Evolutionary conservation across 352 stramenopile genomes (phyloP), one percentile per base, ranked within the genome.

Genomic region (Elongisporangium undulatum): DNA sequence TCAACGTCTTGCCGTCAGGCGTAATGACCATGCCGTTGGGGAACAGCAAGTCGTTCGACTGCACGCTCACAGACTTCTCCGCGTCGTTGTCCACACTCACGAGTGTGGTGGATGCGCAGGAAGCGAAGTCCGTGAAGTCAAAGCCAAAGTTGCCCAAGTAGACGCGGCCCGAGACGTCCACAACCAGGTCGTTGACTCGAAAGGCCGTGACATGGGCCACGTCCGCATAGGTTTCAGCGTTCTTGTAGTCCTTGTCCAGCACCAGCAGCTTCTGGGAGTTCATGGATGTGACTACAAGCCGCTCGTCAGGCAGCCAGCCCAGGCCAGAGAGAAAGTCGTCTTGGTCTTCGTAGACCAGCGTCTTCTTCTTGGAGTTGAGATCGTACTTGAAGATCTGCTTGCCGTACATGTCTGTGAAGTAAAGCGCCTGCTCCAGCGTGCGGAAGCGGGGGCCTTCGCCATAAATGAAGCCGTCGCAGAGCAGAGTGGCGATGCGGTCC

Each of bases 101-200:
- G 53, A 91, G 67, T 20, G 79, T 80, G 13, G 82, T 87, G 22
- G 66, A 81, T 15, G 58, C 63, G 23, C 66, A 71, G n/a, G 71
- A 67, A 17, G 62, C 54, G 8, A 69, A 19, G 4, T 79, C 50
- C 2, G 70, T 58, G 22, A 77, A 67, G 51, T 85, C 64, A 58
- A 89, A 91, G 24, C 79, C 82, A 58, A 85, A 89, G 59, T 84
- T 91, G 26, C 82, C 74, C 17, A 88, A 55, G 56, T 89, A 91
- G 17, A 70, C 62, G 17, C 72, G 75, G 0, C 79, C 82, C 0
- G 23, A 58, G 1, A 57, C 59, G 12, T 71, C 53, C n/a, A 91
- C 74, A 3, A 89, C 82, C 66, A 88, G 79, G 61, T 87, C 82
- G 59, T 89, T 91, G 39, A 64, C 68, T 13, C 80, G 77, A 29